Evolutionary conservation across 768 basidiomycete species (phyloP), one percentile per base, ranked within the genome.

Genomic region (Boletus subcaerulescens): DNA sequence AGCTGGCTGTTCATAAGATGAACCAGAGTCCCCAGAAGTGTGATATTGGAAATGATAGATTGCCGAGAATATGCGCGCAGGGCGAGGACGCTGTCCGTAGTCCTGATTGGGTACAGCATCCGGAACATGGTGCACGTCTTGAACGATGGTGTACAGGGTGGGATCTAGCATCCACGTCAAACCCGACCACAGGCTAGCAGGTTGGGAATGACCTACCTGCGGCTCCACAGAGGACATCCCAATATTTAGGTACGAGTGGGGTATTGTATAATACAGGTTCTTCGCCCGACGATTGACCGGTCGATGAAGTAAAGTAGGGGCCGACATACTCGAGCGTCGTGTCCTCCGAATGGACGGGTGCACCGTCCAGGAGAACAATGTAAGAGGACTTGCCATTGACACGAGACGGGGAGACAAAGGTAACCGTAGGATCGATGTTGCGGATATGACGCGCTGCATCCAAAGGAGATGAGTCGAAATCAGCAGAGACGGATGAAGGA

Each of bases 381-480:
- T 82, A 87, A 32, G 74, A 74, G 1, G 83, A 85, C 31, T 76
- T 75, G 29, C 84, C 84, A 11, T 71, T 64, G 33, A 85, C 73
- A 5, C 73, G 61, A 3, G 75, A 69, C 3, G 69, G 76, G 5
- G 85, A 80, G 32, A 80, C 65, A 59, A 89, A 82, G 18, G 87
- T 84, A 26, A 89, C 76, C 2, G 83, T 83, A 0, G 86, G 85
- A 61, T 89, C 84, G 59, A 89, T 87, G 42, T 76, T 70, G 12
- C 71, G 71, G 50, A 89, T 72, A 22, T 75, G 78, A 32, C 86
- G 85, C 39, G 83, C 75, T 36, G 74, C 69, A 24, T 60, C 67
- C 3, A 49, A 17, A 32, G 60, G 44, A n/a, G 54, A 50, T 1
- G 35, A 1, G 51, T 47, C 22, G 17, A 52, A 22, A 43, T 14